Evolutionary conservation across 2,329 filamentous ascomycete species (phyloP).

Genomic region (Fusarium gaditjirri): DNA sequence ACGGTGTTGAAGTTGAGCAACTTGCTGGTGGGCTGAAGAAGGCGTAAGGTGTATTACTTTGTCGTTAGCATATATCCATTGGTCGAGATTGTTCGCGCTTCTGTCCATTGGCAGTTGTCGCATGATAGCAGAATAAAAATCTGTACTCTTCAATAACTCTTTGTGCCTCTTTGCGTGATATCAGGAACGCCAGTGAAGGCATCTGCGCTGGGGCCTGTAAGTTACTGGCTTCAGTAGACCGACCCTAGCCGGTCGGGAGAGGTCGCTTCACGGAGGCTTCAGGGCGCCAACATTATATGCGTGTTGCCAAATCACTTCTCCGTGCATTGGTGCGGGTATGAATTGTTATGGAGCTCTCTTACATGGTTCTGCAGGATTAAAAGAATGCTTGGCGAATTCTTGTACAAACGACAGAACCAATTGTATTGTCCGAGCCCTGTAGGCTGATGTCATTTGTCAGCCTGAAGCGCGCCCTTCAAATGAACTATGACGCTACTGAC

Average conservation of each 20-base stretch:
- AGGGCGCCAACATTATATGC: not conserved
- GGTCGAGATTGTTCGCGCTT: not conserved
- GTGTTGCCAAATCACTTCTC: too few species aligned
- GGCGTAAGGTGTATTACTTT: not conserved
- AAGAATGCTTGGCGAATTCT: not conserved
- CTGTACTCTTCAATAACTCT: rapidly evolving
- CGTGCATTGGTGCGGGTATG: not conserved
- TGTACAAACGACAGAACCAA: not conserved
- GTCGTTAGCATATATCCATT: not conserved
- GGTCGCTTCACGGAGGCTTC: rapidly evolving
- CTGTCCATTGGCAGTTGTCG: too few species aligned
- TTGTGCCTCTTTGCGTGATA: rapidly evolving
- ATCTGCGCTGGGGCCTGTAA: too few species aligned
- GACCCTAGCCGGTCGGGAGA: too few species aligned
- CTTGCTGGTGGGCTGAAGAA: not conserved
- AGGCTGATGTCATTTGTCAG: conserved; percentile 11
- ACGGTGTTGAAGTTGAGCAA: not conserved
- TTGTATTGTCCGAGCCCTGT: not conserved
- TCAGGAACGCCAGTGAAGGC: too few species aligned
- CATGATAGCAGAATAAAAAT: not conserved
- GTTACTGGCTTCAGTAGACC: not conserved
- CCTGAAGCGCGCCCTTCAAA: not conserved
- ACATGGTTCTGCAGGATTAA: not conserved
- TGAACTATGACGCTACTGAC: not conserved
- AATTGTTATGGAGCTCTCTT: not conserved